Conservation (phyloP, 2,329 filamentous ascomycete species). For the Xylaria hypoxylon region DNA sequence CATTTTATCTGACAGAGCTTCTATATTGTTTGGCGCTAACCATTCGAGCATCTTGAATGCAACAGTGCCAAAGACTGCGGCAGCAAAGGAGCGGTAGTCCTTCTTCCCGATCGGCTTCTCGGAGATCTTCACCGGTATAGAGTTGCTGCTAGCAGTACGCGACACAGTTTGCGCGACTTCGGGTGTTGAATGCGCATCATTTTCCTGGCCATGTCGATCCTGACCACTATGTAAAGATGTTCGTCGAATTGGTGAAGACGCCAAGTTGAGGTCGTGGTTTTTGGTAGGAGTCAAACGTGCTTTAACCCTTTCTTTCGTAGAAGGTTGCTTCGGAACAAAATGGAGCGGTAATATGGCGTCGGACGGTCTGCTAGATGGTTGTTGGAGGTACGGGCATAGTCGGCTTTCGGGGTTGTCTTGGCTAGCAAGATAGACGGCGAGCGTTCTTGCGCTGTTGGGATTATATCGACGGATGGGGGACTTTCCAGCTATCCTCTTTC, state of each 20-base stretch:
- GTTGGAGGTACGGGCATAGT: slow-evolving; percentile 69
- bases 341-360: slow-evolving; percentile 61
- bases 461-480: slow-evolving; percentile 83
- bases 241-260: slow-evolving; percentile 17
- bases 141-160: slow-evolving; percentile 11
- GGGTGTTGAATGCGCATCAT: slow-evolving; percentile 2
- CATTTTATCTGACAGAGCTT: slow-evolving; percentile 59
- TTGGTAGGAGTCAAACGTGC: slow-evolving; percentile 34
- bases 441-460: slow-evolving; percentile 80
- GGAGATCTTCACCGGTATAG: slow-evolving; percentile 53
- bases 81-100: slow-evolving; percentile 70
- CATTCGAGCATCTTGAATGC: slow-evolving; percentile 78
- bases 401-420: slow-evolving; percentile 79
- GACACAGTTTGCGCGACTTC: slow-evolving; percentile 17
- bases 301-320: slow-evolving; percentile 40
- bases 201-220: slow-evolving; percentile 9
- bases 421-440: slow-evolving; percentile 84
- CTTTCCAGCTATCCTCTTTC: slow-evolving; percentile 73
- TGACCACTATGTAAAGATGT: slow-evolving; percentile 4
- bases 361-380: slow-evolving; percentile 57
- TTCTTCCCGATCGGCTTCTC: slow-evolving; percentile 65
- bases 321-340: slow-evolving; percentile 55
- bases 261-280: slow-evolving; percentile 10
- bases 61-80: slow-evolving; percentile 72
- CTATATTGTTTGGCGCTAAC: slow-evolving; percentile 70